phyloP scores from a whole-genome alignment of 2,329 filamentous ascomycete genomes.

The Rugonectria rugulosa region DNA sequence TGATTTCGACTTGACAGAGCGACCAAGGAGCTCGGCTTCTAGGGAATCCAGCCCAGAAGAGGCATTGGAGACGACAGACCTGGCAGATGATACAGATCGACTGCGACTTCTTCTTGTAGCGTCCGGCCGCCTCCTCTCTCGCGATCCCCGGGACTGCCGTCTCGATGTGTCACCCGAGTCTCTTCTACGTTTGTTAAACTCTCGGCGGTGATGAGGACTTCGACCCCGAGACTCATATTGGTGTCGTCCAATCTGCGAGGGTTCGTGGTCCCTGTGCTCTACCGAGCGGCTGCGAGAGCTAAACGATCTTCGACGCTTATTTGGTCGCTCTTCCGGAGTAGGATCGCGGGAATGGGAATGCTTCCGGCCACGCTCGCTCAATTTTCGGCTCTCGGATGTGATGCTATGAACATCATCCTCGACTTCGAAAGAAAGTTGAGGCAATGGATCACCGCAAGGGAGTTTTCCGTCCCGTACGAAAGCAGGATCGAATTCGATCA shows the following conservation, averaged over 20 bases:
- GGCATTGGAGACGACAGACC: slow-evolving; percentile 42
- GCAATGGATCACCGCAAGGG: slow-evolving; percentile 32
- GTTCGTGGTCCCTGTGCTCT: slow-evolving; percentile 14
- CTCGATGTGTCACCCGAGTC: slow-evolving; percentile 13
- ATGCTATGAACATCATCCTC: slow-evolving; percentile 20
- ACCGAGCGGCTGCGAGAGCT: slow-evolving; percentile 11
- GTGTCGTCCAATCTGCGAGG: slow-evolving; percentile 18
- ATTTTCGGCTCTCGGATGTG: slow-evolving; percentile 29
- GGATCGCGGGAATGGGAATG: slow-evolving; percentile 23
- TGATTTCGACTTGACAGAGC: slow-evolving; percentile 42
- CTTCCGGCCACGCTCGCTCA: slow-evolving; percentile 24
- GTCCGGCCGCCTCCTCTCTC: slow-evolving; percentile 13
- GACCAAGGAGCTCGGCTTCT: slow-evolving; percentile 49
- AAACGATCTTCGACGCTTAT: slow-evolving; percentile 32
- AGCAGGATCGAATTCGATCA: slow-evolving; percentile 52
- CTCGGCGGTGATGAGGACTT: slow-evolving; percentile 22
- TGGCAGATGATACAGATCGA: slow-evolving; percentile 37
- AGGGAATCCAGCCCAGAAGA: slow-evolving; percentile 49
- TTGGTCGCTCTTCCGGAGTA: slow-evolving; percentile 23
- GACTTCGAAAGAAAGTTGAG: slow-evolving; percentile 12
- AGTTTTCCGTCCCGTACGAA: slow-evolving; percentile 44
- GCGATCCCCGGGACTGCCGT: slow-evolving; percentile 25
- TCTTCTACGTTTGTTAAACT: slow-evolving; percentile 17
- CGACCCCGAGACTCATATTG: slow-evolving; percentile 20
- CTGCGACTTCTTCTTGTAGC: slow-evolving; percentile 29